phyloP scores from a whole-genome alignment of 768 basidiomycete genomes.

The Suillus cothurnatus region DNA sequence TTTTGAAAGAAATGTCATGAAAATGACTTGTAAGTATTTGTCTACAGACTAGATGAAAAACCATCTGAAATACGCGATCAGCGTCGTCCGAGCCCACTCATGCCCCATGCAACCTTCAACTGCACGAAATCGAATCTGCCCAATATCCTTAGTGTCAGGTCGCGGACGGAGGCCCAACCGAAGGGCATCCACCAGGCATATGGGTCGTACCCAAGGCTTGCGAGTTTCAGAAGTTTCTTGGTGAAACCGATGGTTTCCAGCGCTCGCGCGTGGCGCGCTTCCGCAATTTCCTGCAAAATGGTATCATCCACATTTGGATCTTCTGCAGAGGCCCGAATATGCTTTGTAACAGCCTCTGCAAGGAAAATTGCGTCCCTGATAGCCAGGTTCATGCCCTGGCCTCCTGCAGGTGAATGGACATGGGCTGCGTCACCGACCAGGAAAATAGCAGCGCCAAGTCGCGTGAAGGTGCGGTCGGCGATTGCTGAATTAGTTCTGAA shows the following conservation, averaged over 20 bases:
- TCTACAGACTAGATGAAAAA: not conserved
- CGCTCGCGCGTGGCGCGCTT: slow-evolving; percentile 40
- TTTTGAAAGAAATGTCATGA: too few species aligned
- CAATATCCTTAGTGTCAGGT: slow-evolving; percentile 25
- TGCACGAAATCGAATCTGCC: slow-evolving; percentile 21
- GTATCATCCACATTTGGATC: slow-evolving; percentile 23
- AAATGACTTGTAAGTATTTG: not conserved
- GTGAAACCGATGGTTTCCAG: slow-evolving; percentile 44
- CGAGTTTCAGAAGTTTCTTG: slow-evolving; percentile 33
- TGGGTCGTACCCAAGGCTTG: slow-evolving; percentile 25
- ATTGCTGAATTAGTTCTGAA: slow-evolving; percentile 45
- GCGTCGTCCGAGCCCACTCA: slow-evolving; percentile 30
- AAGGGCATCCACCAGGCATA: slow-evolving; percentile 28
- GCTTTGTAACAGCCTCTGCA: slow-evolving; percentile 43
- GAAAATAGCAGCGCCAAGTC: slow-evolving; percentile 18
- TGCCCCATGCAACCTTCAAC: slow-evolving; percentile 23
- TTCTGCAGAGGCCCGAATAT: slow-evolving; percentile 26
- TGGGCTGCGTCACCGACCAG: slow-evolving; percentile 49
- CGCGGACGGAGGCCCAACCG: slow-evolving; percentile 28
- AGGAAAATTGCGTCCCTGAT: slow-evolving; percentile 54
- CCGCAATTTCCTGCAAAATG: slow-evolving; percentile 38
- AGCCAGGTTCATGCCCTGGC: slow-evolving; percentile 63
- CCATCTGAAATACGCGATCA: slow-evolving; percentile 7
- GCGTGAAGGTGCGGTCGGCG: slow-evolving; percentile 38
- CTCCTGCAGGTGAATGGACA: slow-evolving; percentile 56